These are phyloP conservation scores for Breviolum minutum DNA, from an alignment of 73 alveolate genomes.

Conservation along the genomic window DNA sequence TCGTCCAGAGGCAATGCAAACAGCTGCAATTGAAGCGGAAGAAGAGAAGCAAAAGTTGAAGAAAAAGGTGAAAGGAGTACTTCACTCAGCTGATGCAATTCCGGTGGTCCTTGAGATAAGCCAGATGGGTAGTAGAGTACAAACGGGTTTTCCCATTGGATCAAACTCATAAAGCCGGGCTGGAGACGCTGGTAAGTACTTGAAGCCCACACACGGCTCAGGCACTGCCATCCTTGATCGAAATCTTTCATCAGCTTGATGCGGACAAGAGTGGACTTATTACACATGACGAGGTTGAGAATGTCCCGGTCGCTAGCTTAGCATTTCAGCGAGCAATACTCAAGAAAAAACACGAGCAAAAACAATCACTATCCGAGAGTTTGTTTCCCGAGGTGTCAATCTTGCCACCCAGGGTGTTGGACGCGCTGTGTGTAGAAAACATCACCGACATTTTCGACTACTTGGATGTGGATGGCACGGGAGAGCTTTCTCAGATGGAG, in stretches of 20 bases:
- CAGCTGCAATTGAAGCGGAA: conserved; percentile 61
- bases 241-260: too few species aligned
- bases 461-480: conserved; percentile 43
- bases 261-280: too few species aligned
- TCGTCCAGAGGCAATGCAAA: conserved; percentile 21
- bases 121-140: too few species aligned
- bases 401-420: conserved; percentile 31
- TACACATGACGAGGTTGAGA: too few species aligned
- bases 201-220: too few species aligned
- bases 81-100: background rate
- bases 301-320: background rate
- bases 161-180: too few species aligned
- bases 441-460: conserved; percentile 37
- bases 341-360: background rate
- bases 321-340: background rate
- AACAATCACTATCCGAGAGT: background rate
- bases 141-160: too few species aligned
- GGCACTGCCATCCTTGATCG: too few species aligned
- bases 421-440: conserved; percentile 1
- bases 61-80: conserved; percentile 1
- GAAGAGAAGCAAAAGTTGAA: conserved; percentile 43
- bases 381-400: background rate
- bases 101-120: too few species aligned
- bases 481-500: background rate
- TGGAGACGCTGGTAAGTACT: too few species aligned